Evolutionary conservation across 345 rosid species (phyloP), one percentile per base, ranked within the genome.

Genomic region (Dimocarpus longan): DNA sequence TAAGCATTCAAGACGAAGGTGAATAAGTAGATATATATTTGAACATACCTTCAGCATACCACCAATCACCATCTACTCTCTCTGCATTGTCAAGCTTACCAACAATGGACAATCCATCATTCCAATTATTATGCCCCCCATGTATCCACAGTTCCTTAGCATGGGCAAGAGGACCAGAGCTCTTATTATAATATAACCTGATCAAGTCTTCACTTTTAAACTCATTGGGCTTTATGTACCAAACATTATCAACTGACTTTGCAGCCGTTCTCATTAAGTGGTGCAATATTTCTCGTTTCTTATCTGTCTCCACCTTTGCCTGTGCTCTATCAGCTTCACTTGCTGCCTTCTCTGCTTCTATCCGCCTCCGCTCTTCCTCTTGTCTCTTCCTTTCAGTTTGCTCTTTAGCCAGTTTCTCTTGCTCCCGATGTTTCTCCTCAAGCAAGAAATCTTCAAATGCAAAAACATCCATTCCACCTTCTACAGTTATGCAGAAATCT

Each of bases 81-180:
- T 84, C 86, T 66, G 81, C 76, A 65, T 76, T 82, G 57, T 85
- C 90, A 80, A 93, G 93, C 84, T 77, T 89, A 80, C 83, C 92
- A 44, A 74, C 80, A 56, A 95, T 87, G 74, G 93, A 86, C 80
- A 95, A 78, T 59, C 99, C 97, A 80, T 86, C 84, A 72, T 21
- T 85, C 99, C 99, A 95, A 69, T 90, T 92, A 82, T 93, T 85
- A 82, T 86, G 79, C n/a, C 98, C 98, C 43, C 97, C 99, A 83
- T 95, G 99, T 63, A 95, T 70, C 98, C 99, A 95, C 13, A 95
- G 63, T 68, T 95, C 95, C 54, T 84, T 85, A 52, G 93, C 83
- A 83, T 87, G 76, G 75, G 84, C 84, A 70, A 95, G 90, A 84
- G 97, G 90, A 84, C 98, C 89, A 8, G 93, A 93, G 79, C 72